Percentiles rank a stretch among this genome's conserved stretches.
Conservation (phyloP, 2,329 filamentous ascomycete species). For the Beauveria asiatica region DNA sequence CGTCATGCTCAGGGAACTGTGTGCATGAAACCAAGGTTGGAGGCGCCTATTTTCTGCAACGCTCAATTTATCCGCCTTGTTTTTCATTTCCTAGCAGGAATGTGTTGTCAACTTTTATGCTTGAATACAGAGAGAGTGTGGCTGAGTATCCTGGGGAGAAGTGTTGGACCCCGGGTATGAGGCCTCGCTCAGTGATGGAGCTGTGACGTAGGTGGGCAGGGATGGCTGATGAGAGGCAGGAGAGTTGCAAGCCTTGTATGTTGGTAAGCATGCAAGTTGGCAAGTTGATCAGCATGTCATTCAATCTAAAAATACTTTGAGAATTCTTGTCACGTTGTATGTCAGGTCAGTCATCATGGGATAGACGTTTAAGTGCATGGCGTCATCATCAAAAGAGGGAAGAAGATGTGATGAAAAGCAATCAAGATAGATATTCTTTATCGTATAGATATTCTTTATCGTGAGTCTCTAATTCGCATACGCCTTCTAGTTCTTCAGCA, state of each 20-base stretch:
- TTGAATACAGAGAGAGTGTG: neutral
- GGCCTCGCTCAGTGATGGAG: neutral
- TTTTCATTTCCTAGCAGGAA: neutral
- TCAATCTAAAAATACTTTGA: neutral
- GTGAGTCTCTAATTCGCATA: neutral
- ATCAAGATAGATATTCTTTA: neutral
- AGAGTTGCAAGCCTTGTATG: neutral
- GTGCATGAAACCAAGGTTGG: slow-evolving; percentile 8
- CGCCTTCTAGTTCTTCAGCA: neutral
- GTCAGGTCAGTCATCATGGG: neutral
- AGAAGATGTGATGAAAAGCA: neutral
- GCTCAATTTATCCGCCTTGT: neutral
- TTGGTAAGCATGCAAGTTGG: neutral
- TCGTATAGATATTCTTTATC: neutral
- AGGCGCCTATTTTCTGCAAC: neutral
- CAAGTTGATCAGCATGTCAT: slow-evolving; percentile 3
- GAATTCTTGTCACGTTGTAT: neutral
- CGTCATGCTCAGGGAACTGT: slow-evolving; percentile 1
- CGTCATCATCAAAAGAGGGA: neutral
- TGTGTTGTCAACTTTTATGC: too few relatives aligned
- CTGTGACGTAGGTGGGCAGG: neutral
- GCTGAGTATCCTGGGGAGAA: neutral
- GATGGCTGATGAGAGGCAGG: neutral
- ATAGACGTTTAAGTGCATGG: neutral
- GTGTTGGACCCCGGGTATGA: neutral